Percentiles rank a stretch among this genome's conserved stretches.
Conservation (phyloP, 768 basidiomycete genomes). For the Pilatotrama ljubarskyi region DNA sequence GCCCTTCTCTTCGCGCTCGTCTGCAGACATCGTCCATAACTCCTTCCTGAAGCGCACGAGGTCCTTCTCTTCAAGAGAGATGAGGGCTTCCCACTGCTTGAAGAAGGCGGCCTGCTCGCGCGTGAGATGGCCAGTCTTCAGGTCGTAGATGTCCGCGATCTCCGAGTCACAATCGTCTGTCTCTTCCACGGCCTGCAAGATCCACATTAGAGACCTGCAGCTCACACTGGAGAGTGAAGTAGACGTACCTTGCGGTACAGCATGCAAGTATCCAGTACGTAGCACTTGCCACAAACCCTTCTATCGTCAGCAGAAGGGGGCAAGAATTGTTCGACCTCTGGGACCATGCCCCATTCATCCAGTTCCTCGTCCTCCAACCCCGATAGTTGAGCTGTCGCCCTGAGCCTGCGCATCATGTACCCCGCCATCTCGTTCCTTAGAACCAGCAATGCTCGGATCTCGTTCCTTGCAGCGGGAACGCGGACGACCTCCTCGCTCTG, state of each 20-base stretch:
- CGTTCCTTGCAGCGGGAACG: constrained; percentile 78
- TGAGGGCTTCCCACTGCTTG: constrained; percentile 84
- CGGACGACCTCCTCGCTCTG: constrained; percentile 85
- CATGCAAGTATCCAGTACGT: constrained; percentile 85
- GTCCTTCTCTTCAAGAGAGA: constrained; percentile 88
- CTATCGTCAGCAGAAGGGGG: constrained; percentile 87
- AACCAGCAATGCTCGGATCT: constrained; percentile 79
- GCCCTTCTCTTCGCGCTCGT: constrained; percentile 76
- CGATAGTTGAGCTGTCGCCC: neutral
- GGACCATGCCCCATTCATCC: constrained; percentile 2
- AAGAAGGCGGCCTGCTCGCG: constrained; percentile 73
- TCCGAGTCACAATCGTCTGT: constrained; percentile 53
- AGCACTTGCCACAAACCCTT: constrained; percentile 78
- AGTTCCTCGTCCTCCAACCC: neutral
- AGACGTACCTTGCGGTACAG: constrained; percentile 77
- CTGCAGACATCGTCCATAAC: constrained; percentile 88
- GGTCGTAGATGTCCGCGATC: constrained; percentile 66
- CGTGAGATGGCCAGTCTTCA: constrained; percentile 82
- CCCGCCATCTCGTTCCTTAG: constrained; percentile 83
- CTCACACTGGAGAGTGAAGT: neutral
- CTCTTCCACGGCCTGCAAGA: constrained; percentile 64
- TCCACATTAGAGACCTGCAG: constrained; percentile 4
- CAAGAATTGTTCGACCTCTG: constrained; percentile 57
- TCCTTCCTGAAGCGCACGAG: constrained; percentile 83
- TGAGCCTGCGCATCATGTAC: constrained; percentile 62